phyloP scores from a whole-genome alignment of 495 filamentous ascomycete genomes.

The Cercophora newfieldiana region DNA sequence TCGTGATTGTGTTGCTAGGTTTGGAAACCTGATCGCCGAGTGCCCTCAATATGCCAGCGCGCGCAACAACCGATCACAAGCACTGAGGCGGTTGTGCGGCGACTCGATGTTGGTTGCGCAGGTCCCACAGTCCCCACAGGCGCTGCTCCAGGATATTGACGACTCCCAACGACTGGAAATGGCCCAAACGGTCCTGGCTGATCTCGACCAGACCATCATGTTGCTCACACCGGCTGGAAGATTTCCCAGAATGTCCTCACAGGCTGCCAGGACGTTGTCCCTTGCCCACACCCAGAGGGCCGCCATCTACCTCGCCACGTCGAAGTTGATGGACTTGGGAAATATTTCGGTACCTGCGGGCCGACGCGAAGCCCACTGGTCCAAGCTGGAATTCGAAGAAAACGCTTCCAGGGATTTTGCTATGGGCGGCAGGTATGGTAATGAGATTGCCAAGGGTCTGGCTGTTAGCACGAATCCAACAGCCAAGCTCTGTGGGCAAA shows the following conservation, averaged over 20 bases:
- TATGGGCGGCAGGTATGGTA: slow-evolving; percentile 73
- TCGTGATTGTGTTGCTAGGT: slow-evolving; percentile 38
- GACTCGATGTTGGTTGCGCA: slow-evolving; percentile 45
- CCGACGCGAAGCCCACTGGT: slow-evolving; percentile 45
- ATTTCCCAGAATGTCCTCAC: slow-evolving; percentile 54
- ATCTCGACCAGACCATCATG: slow-evolving; percentile 66
- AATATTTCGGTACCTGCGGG: slow-evolving; percentile 29
- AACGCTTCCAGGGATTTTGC: slow-evolving; percentile 74
- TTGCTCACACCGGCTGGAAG: slow-evolving; percentile 59
- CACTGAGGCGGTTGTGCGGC: slow-evolving; percentile 59
- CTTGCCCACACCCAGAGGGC: slow-evolving; percentile 76
- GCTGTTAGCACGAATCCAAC: slow-evolving; percentile 83
- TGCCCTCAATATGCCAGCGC: slow-evolving; percentile 71
- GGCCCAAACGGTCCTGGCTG: slow-evolving; percentile 50
- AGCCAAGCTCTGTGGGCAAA: slow-evolving; percentile 83
- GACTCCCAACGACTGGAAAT: slow-evolving; percentile 33
- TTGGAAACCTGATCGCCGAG: slow-evolving; percentile 56
- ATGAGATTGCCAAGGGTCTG: slow-evolving; percentile 71
- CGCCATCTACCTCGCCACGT: slow-evolving; percentile 65
- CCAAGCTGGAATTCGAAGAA: slow-evolving; percentile 62
- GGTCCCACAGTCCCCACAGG: slow-evolving; percentile 21
- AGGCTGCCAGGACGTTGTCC: slow-evolving; percentile 63
- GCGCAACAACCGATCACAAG: slow-evolving; percentile 76
- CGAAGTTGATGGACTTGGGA: slow-evolving; percentile 45
- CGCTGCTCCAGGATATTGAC: slow-evolving; percentile 33